A percentile compares a stretch with the other conserved stretches of the same genome.
These are phyloP conservation scores for Arachnopeziza araneosa DNA, from an alignment of 2,329 filamentous ascomycete genomes.

Conservation along the genomic window DNA sequence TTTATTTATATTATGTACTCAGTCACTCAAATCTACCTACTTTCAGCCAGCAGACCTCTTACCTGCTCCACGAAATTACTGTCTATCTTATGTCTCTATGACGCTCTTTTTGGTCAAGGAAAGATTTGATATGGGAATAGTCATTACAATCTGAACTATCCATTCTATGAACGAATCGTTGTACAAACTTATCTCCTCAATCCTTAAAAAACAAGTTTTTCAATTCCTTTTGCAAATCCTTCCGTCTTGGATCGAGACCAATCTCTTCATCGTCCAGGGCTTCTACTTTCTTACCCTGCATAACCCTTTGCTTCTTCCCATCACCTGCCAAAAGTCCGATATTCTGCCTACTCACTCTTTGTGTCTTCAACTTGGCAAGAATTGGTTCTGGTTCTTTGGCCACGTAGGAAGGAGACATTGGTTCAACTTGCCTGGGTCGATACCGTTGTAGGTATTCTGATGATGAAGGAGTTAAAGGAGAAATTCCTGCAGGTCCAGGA, in stretches of 20 bases:
- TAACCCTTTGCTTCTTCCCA: background rate
- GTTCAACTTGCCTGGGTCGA: conserved; percentile 5
- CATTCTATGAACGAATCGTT: background rate
- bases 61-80: no score
- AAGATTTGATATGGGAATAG: no score
- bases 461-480: conserved; percentile 2
- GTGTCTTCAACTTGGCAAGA: conserved; percentile 20
- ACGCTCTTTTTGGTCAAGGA: no score
- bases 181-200: background rate
- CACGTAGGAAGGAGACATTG: conserved; percentile 9
- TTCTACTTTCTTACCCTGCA: conserved; percentile 5
- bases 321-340: background rate
- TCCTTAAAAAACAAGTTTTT: conserved; percentile 19
- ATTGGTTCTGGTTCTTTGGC: conserved; percentile 17
- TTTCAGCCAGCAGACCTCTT: no score
- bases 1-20: no score
- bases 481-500: background rate
- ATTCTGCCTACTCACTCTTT: background rate
- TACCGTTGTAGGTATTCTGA: conserved; percentile 19
- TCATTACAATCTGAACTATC: background rate
- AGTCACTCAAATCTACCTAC: no score
- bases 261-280: background rate
- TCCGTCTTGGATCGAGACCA: conserved; percentile 7
- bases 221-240: conserved; percentile 21
- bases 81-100: no score